These are phyloP conservation scores for Malassezia furfur DNA, from an alignment of 1,284 basidiomycete species.

Conservation along the genomic window DNA sequence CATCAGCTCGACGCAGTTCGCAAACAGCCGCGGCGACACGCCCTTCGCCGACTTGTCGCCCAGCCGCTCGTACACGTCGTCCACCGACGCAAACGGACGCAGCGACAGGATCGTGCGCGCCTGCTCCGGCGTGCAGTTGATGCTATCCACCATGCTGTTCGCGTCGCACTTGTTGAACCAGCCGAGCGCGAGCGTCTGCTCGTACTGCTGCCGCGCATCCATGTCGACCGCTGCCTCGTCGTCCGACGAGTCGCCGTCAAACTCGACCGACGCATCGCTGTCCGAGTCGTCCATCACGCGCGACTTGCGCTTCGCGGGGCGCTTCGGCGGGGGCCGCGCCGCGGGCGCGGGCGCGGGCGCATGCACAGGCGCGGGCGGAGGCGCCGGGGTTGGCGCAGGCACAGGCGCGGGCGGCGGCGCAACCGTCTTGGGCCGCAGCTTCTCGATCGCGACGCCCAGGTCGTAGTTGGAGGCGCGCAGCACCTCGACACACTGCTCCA, in stretches of 20 bases:
- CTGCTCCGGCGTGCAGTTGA: conserved; percentile 74
- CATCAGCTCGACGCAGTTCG: conserved; percentile 79
- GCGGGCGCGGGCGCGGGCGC: not conserved
- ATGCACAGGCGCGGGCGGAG: not conserved
- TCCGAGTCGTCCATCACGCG: conserved; percentile 14
- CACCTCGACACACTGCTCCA: conserved; percentile 15
- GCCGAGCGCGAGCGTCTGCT: conserved; percentile 48
- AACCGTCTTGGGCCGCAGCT: conserved; percentile 11
- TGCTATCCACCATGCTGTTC: conserved; percentile 74
- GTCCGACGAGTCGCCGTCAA: conserved; percentile 18
- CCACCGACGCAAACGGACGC: conserved; percentile 69
- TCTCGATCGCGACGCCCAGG: conserved; percentile 18
- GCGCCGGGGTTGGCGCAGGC: not conserved
- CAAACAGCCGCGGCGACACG: conserved; percentile 78
- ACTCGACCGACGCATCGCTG: conserved; percentile 7
- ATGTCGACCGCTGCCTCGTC: conserved; percentile 24
- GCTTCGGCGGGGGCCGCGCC: conserved; percentile 4
- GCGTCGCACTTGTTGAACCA: conserved; percentile 73
- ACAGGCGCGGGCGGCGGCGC: not conserved
- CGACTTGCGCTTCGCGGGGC: conserved; percentile 12
- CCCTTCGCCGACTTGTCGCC: conserved; percentile 79
- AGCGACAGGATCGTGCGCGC: conserved; percentile 68
- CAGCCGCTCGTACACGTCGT: conserved; percentile 56
- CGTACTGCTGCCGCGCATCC: conserved; percentile 26
- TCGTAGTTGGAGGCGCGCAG: conserved; percentile 14